These are phyloP conservation scores for Chaetomium cochliodes DNA, from an alignment of 495 filamentous ascomycete genomes.

Conservation along the genomic window DNA sequence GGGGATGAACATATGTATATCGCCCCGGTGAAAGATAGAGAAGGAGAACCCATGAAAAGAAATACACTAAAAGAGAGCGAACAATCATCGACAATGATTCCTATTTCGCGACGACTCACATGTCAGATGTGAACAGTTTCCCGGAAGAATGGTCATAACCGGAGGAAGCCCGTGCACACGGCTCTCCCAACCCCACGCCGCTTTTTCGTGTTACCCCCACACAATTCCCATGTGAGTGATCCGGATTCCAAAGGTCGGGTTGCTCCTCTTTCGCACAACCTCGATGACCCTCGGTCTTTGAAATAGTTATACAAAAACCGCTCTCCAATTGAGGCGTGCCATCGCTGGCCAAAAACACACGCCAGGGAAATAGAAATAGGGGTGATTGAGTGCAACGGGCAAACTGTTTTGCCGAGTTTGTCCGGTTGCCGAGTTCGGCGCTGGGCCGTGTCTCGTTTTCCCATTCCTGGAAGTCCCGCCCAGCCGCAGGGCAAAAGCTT, in stretches of 20 bases:
- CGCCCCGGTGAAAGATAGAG: no score
- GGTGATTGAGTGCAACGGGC: background rate
- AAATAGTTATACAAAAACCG: background rate
- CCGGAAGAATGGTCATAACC: no score
- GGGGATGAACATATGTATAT: no score
- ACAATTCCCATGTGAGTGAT: background rate
- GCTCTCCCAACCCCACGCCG: no score
- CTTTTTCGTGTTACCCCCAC: background rate
- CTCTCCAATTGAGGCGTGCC: background rate
- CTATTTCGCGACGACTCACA: no score
- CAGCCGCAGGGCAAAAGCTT: background rate
- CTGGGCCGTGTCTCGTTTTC: background rate
- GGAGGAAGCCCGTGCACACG: no score
- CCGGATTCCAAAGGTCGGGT: background rate
- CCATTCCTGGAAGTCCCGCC: slow-evolving; percentile 19
- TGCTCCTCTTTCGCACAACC: background rate
- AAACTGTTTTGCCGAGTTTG: background rate
- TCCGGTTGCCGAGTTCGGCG: slow-evolving; percentile 3
- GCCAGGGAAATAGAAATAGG: background rate
- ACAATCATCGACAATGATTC: no score
- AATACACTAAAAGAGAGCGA: no score
- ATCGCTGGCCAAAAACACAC: background rate
- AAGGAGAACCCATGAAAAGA: no score
- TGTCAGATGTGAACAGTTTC: no score
- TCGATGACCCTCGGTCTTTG: background rate